Conservation (phyloP, 495 filamentous ascomycete genomes). For the Cryomyces minteri region DNA sequence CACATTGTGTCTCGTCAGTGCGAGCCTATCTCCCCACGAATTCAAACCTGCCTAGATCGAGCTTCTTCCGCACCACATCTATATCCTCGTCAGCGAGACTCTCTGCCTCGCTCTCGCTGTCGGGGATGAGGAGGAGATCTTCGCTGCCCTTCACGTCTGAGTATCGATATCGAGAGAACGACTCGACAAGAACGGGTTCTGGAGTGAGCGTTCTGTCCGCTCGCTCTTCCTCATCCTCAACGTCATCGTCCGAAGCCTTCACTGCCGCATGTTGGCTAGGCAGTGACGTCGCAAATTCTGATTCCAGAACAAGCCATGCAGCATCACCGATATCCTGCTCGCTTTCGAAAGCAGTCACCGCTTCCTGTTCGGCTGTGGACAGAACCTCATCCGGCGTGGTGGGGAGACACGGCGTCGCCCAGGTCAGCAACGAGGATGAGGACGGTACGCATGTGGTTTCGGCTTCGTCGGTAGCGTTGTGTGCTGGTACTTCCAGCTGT, state of each 20-base stretch:
- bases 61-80: conserved; percentile 2
- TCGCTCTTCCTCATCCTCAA: neutral
- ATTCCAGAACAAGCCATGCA: no score
- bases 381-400: neutral
- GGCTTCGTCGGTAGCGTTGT: no score
- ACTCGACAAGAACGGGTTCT: conserved; percentile 3
- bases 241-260: neutral
- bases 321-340: neutral
- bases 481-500: no score
- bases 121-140: conserved; percentile 51
- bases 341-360: neutral
- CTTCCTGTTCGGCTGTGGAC: neutral
- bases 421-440: neutral
- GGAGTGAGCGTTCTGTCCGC: no score
- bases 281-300: no score
- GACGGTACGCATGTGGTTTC: no score
- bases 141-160: conserved; percentile 42
- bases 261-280: neutral
- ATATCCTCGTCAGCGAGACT: conserved; percentile 9
- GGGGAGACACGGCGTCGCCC: neutral
- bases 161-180: neutral
- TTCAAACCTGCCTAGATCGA: conserved; percentile 18
- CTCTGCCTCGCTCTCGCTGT: conserved; percentile 45
- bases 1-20: no score
- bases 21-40: conserved; percentile 7